phyloP scores from a whole-genome alignment of 768 basidiomycete genomes.

The Leccinum sublutescens region DNA sequence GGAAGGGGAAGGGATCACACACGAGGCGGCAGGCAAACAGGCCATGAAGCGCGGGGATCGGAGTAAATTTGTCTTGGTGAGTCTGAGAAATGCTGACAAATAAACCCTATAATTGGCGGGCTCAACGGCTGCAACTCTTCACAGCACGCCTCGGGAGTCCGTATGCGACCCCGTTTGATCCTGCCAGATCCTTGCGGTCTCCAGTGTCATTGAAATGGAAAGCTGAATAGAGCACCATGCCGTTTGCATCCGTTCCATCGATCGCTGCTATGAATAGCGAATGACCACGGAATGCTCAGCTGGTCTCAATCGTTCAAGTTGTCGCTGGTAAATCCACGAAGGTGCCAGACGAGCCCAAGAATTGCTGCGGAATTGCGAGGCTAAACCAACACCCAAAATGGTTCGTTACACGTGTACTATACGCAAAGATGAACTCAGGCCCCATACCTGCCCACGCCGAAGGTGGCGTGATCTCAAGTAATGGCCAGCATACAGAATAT shows the following conservation, averaged over 20 bases:
- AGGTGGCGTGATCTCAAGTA: slow-evolving; percentile 13
- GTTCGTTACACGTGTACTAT: slow-evolving; percentile 20
- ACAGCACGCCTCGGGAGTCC: slow-evolving; percentile 14
- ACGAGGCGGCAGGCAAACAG: slow-evolving; percentile 32
- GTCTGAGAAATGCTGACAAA: slow-evolving; percentile 29
- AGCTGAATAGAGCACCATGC: slow-evolving; percentile 14
- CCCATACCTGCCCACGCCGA: slow-evolving; percentile 13
- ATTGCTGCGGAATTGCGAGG: slow-evolving; percentile 6
- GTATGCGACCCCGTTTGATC: slow-evolving; percentile 22
- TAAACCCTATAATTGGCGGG: slow-evolving; percentile 11
- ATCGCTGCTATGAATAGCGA: slow-evolving; percentile 6
- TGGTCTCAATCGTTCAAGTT: neutral
- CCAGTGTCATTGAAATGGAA: slow-evolving; percentile 12
- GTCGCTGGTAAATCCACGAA: neutral
- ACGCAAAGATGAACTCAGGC: slow-evolving; percentile 17
- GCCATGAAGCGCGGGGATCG: slow-evolving; percentile 17
- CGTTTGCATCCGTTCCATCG: slow-evolving; percentile 13
- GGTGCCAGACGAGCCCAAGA: neutral
- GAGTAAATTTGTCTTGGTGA: slow-evolving; percentile 26
- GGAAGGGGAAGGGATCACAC: slow-evolving; percentile 19
- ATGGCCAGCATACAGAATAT: slow-evolving; percentile 5
- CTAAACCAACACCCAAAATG: slow-evolving; percentile 13
- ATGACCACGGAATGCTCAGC: slow-evolving; percentile 1
- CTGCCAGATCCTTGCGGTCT: slow-evolving; percentile 14
- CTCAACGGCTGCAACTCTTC: slow-evolving; percentile 3